Conservation (phyloP, 768 basidiomycete genomes). For the Termitomyces bulborhizus region DNA sequence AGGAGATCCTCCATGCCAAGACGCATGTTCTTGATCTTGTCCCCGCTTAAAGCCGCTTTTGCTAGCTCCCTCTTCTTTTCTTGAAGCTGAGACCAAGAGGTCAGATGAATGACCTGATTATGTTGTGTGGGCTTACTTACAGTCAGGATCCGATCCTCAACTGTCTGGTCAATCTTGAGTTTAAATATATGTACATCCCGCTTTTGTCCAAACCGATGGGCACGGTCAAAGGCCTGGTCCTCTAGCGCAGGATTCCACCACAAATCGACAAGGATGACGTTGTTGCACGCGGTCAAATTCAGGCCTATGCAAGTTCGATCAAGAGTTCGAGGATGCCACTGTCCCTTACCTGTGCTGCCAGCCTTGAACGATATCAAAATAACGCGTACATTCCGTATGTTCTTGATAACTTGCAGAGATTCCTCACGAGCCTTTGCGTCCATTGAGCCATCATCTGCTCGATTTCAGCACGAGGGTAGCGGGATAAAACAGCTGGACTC, state of each 20-base stretch:
- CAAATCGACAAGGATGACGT: constrained; percentile 87
- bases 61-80: constrained; percentile 86
- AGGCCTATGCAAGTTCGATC: constrained; percentile 44
- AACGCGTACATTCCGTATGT: constrained; percentile 48
- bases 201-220: constrained; percentile 86
- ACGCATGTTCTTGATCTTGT: constrained; percentile 79
- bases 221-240: constrained; percentile 93
- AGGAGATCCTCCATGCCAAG: constrained; percentile 84
- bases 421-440: constrained; percentile 66
- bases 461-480: constrained; percentile 4
- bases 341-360: constrained; percentile 70
- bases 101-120: not conserved
- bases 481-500: constrained; percentile 28
- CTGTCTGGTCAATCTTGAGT: constrained; percentile 79
- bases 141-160: constrained; percentile 80
- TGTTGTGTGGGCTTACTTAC: constrained; percentile 35
- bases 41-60: constrained; percentile 78
- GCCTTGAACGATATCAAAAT: constrained; percentile 97
- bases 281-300: constrained; percentile 89
- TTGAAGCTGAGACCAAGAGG: constrained; percentile 53
- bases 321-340: not conserved
- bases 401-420: constrained; percentile 68
- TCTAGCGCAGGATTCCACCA: constrained; percentile 96
- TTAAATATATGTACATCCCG: constrained; percentile 86
- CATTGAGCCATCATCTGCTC: constrained; percentile 89